Percentiles rank a stretch among this genome's conserved stretches.
Evolutionary conservation across 805 yeast genomes (phyloP).

Genomic region (Starmera quercuum): DNA sequence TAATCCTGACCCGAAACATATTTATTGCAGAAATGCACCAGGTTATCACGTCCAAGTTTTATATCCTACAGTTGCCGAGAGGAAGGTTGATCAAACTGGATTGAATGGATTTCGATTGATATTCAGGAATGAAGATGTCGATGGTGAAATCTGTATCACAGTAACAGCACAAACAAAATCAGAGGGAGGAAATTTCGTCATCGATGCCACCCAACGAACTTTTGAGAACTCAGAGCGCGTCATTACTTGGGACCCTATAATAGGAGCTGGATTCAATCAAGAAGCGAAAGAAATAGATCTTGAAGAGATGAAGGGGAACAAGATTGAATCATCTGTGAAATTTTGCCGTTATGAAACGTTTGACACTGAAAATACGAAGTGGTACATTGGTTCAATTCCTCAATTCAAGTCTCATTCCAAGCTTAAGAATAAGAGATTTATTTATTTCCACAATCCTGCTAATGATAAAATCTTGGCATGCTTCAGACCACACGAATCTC

Average conservation of each 20-base stretch:
- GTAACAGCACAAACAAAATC: constrained; percentile 6
- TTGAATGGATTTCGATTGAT: constrained; percentile 24
- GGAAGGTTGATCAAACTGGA: constrained; percentile 6
- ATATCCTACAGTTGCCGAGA: constrained; percentile 6
- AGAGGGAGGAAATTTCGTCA: constrained; percentile 5
- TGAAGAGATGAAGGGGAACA: constrained; percentile 1
- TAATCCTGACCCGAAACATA: constrained; percentile 55
- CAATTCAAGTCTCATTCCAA: constrained; percentile 21
- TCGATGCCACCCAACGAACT: constrained; percentile 7
- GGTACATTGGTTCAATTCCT: constrained; percentile 41
- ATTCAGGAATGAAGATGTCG: constrained; percentile 14
- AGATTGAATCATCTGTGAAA: constrained; percentile 3
- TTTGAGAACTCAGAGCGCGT: constrained; percentile 8
- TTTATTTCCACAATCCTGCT: constrained; percentile 19
- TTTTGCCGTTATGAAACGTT: constrained; percentile 23
- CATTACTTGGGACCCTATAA: constrained; percentile 1
- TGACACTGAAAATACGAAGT: constrained; percentile 21
- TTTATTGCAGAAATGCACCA: constrained; percentile 53
- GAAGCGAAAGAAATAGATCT: constrained; percentile 4
- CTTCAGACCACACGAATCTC: constrained; percentile 21
- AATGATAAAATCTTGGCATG: constrained; percentile 29
- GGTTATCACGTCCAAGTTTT: constrained; percentile 46
- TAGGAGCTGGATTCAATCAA: neutral
- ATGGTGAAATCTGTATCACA: constrained; percentile 8
- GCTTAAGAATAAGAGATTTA: constrained; percentile 20